Percentiles rank a stretch among this genome's conserved stretches.
Conservation (phyloP, 78 protist species). For the Pigoraptor vietnamica region DNA sequence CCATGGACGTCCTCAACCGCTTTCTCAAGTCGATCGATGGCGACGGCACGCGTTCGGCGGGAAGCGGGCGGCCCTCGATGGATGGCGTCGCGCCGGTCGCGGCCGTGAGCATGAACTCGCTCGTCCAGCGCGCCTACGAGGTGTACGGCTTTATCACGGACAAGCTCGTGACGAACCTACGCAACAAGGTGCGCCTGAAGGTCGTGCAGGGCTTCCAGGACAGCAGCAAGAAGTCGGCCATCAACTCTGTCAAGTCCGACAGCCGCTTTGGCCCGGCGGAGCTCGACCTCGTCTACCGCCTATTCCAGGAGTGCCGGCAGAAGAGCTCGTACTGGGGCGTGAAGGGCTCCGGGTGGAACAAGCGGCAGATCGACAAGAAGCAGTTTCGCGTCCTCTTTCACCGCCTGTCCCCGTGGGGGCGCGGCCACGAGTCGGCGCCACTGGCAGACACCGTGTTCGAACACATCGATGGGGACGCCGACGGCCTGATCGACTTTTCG, state of each 20-base stretch:
- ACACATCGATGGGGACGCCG: not conserved
- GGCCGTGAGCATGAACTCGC: not conserved
- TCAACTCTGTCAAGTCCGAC: not conserved
- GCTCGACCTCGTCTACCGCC: not conserved
- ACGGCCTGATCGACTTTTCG: not conserved
- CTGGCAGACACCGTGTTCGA: not conserved
- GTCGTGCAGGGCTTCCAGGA: slow-evolving; percentile 7
- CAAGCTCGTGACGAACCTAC: not conserved
- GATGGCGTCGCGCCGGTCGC: not conserved
- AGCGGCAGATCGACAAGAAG: not conserved
- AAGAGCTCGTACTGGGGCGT: not conserved
- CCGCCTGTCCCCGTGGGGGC: not conserved
- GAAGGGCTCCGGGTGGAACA: not conserved
- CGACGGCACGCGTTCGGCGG: not conserved
- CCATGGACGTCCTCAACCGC: not conserved
- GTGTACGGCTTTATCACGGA: not conserved
- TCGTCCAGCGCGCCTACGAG: not conserved
- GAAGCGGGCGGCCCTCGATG: not conserved
- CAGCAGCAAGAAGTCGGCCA: not conserved
- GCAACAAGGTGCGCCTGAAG: not conserved
- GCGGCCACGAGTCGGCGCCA: not conserved
- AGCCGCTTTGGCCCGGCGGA: not conserved
- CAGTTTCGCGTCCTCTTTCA: not conserved
- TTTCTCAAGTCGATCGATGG: not conserved
- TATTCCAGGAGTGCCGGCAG: not conserved